Evolutionary conservation across 129 eudicot species (phyloP).

Genomic region (Helianthus tuberosus): DNA sequence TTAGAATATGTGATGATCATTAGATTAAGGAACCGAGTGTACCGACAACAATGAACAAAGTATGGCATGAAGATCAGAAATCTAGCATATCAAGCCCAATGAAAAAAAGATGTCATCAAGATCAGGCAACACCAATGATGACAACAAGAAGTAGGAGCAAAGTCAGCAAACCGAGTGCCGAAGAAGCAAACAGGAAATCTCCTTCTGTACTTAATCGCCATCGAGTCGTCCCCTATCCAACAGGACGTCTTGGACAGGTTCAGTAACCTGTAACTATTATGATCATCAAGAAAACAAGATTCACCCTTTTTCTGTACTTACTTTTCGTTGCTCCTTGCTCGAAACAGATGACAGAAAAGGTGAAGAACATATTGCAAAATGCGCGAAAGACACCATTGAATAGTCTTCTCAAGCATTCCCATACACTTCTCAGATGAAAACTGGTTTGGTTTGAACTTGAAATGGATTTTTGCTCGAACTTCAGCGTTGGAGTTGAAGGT

Average conservation of each 20-base stretch:
- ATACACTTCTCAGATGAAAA: constrained; percentile 61
- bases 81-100: not conserved
- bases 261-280: not conserved
- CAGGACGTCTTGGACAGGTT: constrained; percentile 74
- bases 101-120: constrained; percentile 33
- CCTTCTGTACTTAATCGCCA: constrained; percentile 52
- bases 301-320: not conserved
- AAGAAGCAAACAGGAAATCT: constrained; percentile 63
- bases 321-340: not conserved
- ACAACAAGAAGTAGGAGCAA: constrained; percentile 47
- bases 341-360: constrained; percentile 75
- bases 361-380: constrained; percentile 56
- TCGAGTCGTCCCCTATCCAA: constrained; percentile 73
- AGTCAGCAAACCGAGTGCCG: constrained; percentile 24
- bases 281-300: not conserved
- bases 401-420: constrained; percentile 70
- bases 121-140: constrained; percentile 1
- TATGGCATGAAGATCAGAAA: constrained; percentile 23
- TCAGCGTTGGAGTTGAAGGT: constrained; percentile 1
- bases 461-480: constrained; percentile 24
- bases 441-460: constrained; percentile 14
- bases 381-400: constrained; percentile 58
- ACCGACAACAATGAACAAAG: constrained; percentile 18
- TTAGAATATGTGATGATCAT: not conserved
- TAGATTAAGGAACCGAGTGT: constrained; percentile 47